A percentile compares a stretch with the other conserved stretches of the same genome.
phyloP scores from a whole-genome alignment of 2,329 filamentous ascomycete genomes.

The Colletotrichum sp. region DNA sequence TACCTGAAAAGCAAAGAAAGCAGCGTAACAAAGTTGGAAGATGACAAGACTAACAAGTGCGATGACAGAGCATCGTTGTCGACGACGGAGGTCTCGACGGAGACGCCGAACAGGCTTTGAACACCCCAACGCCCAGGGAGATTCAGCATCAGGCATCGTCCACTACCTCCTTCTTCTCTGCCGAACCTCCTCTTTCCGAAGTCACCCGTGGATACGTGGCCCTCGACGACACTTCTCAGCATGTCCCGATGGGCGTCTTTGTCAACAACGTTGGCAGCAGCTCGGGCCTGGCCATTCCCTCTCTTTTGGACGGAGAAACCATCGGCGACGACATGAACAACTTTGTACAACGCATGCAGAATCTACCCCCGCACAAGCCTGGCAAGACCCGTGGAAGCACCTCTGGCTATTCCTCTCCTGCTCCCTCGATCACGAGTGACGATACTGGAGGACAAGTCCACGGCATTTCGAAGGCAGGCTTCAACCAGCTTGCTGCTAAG shows the following conservation, averaged over 20 bases:
- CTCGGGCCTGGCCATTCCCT: background rate
- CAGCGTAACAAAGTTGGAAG: background rate
- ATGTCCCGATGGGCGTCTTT: background rate
- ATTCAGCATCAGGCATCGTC: background rate
- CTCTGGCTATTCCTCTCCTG: background rate
- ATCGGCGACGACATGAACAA: background rate
- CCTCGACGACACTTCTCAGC: background rate
- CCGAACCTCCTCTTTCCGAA: background rate
- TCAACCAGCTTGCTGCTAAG: constrained; percentile 1
- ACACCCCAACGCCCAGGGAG: background rate
- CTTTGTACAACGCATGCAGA: background rate
- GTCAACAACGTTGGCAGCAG: background rate
- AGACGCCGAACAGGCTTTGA: constrained; percentile 24
- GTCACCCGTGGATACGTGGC: background rate
- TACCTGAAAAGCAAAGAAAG: constrained; percentile 24
- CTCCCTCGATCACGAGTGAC: background rate
- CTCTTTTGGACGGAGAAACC: background rate
- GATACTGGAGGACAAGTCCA: background rate
- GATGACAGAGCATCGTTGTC: constrained; percentile 8
- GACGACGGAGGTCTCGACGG: constrained; percentile 12
- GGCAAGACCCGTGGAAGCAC: background rate
- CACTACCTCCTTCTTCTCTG: background rate
- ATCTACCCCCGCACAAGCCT: background rate
- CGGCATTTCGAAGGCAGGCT: constrained; percentile 1
- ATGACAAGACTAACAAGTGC: background rate